Percentiles rank a stretch among this genome's conserved stretches.
These are phyloP conservation scores for Penicillium sp. DNA, from an alignment of 2,329 filamentous ascomycete genomes.

Conservation along the genomic window DNA sequence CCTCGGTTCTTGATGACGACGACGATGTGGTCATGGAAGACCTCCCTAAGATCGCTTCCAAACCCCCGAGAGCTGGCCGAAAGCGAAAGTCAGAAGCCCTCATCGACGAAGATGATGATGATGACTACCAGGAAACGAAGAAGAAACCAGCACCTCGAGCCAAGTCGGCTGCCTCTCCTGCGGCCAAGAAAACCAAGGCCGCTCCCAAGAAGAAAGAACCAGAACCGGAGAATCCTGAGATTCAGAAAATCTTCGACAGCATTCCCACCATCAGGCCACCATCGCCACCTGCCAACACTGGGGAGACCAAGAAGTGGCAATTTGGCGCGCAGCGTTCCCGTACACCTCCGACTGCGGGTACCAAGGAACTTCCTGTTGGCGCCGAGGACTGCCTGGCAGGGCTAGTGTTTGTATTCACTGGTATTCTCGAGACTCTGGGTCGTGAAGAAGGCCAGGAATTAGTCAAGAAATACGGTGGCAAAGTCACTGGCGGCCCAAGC, in stretches of 20 bases:
- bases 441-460: constrained; percentile 84
- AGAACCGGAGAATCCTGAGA: constrained; percentile 69
- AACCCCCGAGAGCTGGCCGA: constrained; percentile 45
- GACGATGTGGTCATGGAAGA: constrained; percentile 61
- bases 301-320: constrained; percentile 75
- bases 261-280: constrained; percentile 84
- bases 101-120: constrained; percentile 58
- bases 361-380: constrained; percentile 77
- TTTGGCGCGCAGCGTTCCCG: constrained; percentile 70
- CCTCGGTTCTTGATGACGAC: constrained; percentile 35
- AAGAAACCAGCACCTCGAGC: constrained; percentile 58
- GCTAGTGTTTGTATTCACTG: constrained; percentile 93
- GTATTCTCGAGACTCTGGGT: constrained; percentile 77
- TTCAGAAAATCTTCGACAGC: constrained; percentile 85
- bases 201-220: constrained; percentile 64
- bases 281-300: constrained; percentile 76
- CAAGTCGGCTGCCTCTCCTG: constrained; percentile 43
- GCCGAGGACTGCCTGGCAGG: constrained; percentile 89
- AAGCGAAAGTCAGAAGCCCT: constrained; percentile 65
- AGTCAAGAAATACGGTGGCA: constrained; percentile 93
- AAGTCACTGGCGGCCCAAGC: constrained; percentile 83
- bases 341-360: constrained; percentile 67
- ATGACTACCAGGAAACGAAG: constrained; percentile 62
- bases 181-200: constrained; percentile 58
- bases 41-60: constrained; percentile 52